Conservation (phyloP, 495 filamentous ascomycete genomes). For the Lepidopterella palustris region DNA sequence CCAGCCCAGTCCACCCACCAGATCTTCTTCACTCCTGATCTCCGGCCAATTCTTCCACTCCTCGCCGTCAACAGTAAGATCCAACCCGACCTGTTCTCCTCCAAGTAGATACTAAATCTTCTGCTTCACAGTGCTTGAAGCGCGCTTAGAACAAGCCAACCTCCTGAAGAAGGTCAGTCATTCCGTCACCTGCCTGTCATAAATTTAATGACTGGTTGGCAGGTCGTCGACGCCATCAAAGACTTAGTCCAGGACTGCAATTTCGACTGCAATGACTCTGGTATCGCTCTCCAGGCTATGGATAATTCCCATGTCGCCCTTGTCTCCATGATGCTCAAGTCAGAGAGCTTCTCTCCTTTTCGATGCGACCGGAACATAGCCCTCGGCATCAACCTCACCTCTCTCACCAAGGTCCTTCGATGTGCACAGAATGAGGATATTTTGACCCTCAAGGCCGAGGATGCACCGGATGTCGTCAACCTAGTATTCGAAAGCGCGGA, state of each 20-base stretch:
- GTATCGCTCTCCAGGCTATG: conserved; percentile 98
- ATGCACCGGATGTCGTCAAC: conserved; percentile 91
- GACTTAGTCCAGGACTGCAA: conserved; percentile 99
- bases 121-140: conserved; percentile 73
- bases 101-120: conserved; percentile 1
- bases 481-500: conserved; percentile 89
- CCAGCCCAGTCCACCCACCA: not conserved
- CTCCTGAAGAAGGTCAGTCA: conserved; percentile 83
- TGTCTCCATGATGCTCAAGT: conserved; percentile 96
- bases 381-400: conserved; percentile 92
- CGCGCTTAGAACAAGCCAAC: conserved; percentile 87
- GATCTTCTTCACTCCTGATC: not conserved
- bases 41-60: too few species aligned
- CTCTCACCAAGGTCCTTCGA: conserved; percentile 94
- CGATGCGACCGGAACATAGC: conserved; percentile 99
- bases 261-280: conserved; percentile 99
- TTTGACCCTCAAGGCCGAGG: conserved; percentile 93
- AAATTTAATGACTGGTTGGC: conserved; percentile 10
- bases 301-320: conserved; percentile 99
- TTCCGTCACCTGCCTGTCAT: conserved; percentile 12
- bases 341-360: conserved; percentile 91
- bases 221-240: conserved; percentile 99
- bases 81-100: not conserved
- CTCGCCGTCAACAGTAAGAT: not conserved
- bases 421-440: conserved; percentile 93